These are phyloP conservation scores for Lachancea nothofagi DNA, from an alignment of 805 yeast genomes.

Conservation along the genomic window DNA sequence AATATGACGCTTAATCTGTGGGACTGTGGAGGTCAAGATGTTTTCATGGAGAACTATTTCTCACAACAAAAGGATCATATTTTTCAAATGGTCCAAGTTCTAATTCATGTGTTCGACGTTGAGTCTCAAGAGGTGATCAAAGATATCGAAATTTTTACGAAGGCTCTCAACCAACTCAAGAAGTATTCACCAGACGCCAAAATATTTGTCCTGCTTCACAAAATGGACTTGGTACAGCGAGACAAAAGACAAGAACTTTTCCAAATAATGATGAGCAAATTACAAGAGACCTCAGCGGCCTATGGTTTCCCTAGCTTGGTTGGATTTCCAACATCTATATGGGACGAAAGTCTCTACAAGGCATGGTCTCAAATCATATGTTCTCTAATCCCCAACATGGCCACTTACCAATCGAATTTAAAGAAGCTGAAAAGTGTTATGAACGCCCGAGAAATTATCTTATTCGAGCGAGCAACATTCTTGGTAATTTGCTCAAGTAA, in stretches of 20 bases:
- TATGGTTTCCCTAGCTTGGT: constrained; percentile 56
- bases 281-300: constrained; percentile 69
- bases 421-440: constrained; percentile 64
- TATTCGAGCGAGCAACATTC: constrained; percentile 92
- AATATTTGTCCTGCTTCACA: constrained; percentile 85
- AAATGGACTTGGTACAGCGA: constrained; percentile 90
- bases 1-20: constrained; percentile 92
- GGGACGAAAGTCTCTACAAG: constrained; percentile 94
- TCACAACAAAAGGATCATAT: constrained; percentile 86
- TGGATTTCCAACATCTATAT: constrained; percentile 92
- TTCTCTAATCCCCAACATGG: constrained; percentile 88
- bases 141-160: constrained; percentile 86
- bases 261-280: constrained; percentile 73
- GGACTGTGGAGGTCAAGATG: constrained; percentile 99
- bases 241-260: constrained; percentile 83
- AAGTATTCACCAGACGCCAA: constrained; percentile 87
- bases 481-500: constrained; percentile 47
- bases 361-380: constrained; percentile 98
- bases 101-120: constrained; percentile 94
- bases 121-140: constrained; percentile 87
- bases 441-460: constrained; percentile 82
- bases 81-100: constrained; percentile 90
- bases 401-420: constrained; percentile 68
- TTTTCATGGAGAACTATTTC: constrained; percentile 90
- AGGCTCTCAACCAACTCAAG: constrained; percentile 73